A percentile compares a stretch with the other conserved stretches of the same genome.
These are phyloP conservation scores for Neurospora sublineolata DNA, from an alignment of 495 filamentous ascomycete genomes.

Conservation along the genomic window DNA sequence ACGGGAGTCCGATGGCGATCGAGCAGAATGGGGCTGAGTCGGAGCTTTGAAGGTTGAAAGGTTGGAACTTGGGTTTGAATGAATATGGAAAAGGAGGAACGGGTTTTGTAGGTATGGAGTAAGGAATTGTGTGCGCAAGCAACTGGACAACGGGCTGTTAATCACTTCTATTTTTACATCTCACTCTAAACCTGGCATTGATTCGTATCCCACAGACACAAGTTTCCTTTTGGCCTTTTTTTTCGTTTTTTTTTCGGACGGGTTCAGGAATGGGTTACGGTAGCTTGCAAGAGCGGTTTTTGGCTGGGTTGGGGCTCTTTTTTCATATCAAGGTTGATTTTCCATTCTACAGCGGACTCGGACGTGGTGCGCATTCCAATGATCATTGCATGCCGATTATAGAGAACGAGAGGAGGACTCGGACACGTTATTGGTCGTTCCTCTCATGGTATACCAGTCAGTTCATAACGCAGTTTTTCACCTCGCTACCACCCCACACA, in stretches of 20 bases:
- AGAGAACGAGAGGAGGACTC: not conserved
- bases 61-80: not conserved
- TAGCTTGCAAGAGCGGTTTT: not conserved
- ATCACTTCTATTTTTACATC: not conserved
- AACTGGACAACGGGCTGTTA: not conserved
- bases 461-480: not conserved
- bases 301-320: not conserved
- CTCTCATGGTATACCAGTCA: not conserved
- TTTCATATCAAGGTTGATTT: not conserved
- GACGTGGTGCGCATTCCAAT: not conserved
- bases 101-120: not conserved
- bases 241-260: not conserved
- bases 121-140: not conserved
- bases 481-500: not conserved
- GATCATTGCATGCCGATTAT: not conserved
- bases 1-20: slow-evolving; percentile 43
- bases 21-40: slow-evolving; percentile 40
- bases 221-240: not conserved
- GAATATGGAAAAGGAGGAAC: not conserved
- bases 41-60: slow-evolving; percentile 22
- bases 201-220: not conserved
- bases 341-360: not conserved
- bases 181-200: not conserved
- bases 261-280: not conserved
- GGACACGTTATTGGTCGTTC: not conserved